These are phyloP conservation scores for Neoscytalidium dimidiatum DNA, from an alignment of 2,329 filamentous ascomycete genomes.

Conservation along the genomic window DNA sequence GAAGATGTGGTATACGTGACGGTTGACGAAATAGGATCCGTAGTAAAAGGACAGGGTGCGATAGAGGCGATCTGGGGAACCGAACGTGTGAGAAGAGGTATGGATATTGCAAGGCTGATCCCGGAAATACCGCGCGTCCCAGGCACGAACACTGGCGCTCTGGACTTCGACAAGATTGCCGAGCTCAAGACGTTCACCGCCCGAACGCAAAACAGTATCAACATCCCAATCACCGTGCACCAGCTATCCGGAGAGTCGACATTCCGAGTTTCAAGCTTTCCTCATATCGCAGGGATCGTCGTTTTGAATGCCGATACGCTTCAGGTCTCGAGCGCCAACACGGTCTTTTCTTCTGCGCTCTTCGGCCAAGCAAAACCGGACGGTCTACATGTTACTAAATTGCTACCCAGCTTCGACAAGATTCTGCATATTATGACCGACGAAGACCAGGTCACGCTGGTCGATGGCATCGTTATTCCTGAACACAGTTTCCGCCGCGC, in stretches of 20 bases:
- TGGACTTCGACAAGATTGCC: conserved; percentile 76
- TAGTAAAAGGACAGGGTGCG: conserved; percentile 72
- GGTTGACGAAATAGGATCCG: conserved; percentile 74
- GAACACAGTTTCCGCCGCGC: conserved; percentile 95
- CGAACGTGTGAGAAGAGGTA: conserved; percentile 65
- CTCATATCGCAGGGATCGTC: conserved; percentile 95
- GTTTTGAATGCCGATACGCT: conserved; percentile 80
- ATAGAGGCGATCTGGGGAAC: conserved; percentile 84
- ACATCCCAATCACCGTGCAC: conserved; percentile 81
- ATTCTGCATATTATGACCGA: conserved; percentile 79
- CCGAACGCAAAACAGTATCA: conserved; percentile 72
- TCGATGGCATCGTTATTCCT: conserved; percentile 94
- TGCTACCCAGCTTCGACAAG: conserved; percentile 86
- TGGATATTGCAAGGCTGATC: conserved; percentile 76
- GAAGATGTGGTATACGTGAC: conserved; percentile 82
- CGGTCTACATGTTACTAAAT: conserved; percentile 73
- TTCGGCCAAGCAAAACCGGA: conserved; percentile 88
- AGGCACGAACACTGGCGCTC: conserved; percentile 68
- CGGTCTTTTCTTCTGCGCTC: conserved; percentile 87
- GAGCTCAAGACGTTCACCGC: conserved; percentile 82
- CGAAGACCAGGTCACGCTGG: conserved; percentile 79
- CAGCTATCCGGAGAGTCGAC: conserved; percentile 69
- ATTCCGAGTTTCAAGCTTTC: conserved; percentile 88
- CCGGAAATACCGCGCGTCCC: conserved; percentile 78
- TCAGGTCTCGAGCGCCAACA: conserved; percentile 87